phyloP scores from a whole-genome alignment of 257 asterid species.

The Euphrasia confusa region DNA sequence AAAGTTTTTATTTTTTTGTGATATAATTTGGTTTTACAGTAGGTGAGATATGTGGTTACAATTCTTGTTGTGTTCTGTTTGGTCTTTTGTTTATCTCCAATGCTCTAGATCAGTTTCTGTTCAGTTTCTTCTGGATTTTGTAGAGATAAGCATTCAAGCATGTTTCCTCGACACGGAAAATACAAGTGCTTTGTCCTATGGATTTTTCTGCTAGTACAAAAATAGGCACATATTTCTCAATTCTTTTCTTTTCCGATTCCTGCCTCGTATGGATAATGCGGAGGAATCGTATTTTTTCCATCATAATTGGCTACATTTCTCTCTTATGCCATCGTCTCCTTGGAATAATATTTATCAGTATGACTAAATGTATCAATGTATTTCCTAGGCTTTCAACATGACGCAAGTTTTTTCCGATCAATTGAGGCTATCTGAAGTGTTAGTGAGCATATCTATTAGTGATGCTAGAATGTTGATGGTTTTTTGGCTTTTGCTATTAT shows the following conservation, averaged over 20 bases:
- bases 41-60: constrained; percentile 49
- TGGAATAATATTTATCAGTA: background rate
- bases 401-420: too few species aligned
- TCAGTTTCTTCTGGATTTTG: constrained; percentile 17
- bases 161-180: background rate
- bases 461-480: too few species aligned
- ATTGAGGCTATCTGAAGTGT: too few species aligned
- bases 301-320: background rate
- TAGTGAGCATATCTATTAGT: too few species aligned
- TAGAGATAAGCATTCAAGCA: constrained; percentile 17
- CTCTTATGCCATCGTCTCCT: background rate
- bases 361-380: background rate
- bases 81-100: constrained; percentile 27
- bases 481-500: too few species aligned
- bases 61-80: constrained; percentile 31
- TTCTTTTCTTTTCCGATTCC: too few species aligned
- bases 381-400: too few species aligned
- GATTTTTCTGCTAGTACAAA: too few species aligned
- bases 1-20: background rate
- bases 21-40: constrained; percentile 12
- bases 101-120: constrained; percentile 7
- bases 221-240: too few species aligned
- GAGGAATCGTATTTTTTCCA: background rate
- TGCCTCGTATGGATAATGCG: background rate
- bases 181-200: constrained; percentile 14